Percentiles rank a stretch among this genome's conserved stretches.
These are phyloP conservation scores for Picocystis salinarum DNA, from an alignment of 139 green algal species.

Conservation along the genomic window DNA sequence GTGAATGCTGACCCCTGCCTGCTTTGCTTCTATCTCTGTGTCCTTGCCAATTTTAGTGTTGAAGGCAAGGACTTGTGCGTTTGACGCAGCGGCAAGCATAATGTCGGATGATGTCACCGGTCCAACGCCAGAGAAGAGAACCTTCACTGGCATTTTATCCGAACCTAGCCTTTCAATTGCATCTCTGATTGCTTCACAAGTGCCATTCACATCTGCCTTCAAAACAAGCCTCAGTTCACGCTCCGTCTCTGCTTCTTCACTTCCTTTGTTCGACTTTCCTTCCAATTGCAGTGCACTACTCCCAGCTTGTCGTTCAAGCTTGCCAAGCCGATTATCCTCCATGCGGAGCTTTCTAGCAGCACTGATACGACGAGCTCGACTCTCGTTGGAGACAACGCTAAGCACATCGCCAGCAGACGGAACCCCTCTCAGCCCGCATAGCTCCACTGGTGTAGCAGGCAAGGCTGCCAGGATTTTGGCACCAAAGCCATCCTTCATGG, in stretches of 20 bases:
- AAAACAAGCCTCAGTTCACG: slow-evolving; percentile 35
- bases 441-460: slow-evolving; percentile 21
- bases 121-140: slow-evolving; percentile 49
- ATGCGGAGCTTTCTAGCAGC: slow-evolving; percentile 7
- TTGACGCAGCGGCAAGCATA: slow-evolving; percentile 33
- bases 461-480: not conserved
- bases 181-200: slow-evolving; percentile 27
- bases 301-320: not conserved
- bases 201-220: slow-evolving; percentile 56
- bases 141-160: slow-evolving; percentile 18
- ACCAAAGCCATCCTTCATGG: slow-evolving; percentile 33
- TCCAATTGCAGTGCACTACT: not conserved
- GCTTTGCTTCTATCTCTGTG: slow-evolving; percentile 21
- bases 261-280: not conserved
- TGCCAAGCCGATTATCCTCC: slow-evolving; percentile 15
- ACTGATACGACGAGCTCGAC: slow-evolving; percentile 10
- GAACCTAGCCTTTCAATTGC: slow-evolving; percentile 17
- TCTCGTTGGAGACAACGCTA: slow-evolving; percentile 20
- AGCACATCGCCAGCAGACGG: slow-evolving; percentile 66
- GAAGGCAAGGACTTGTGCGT: slow-evolving; percentile 50
- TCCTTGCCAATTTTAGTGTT: slow-evolving; percentile 23
- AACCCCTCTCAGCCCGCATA: slow-evolving; percentile 43
- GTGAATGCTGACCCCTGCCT: slow-evolving; percentile 24
- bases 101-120: slow-evolving; percentile 42
- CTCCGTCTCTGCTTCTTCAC: not conserved